Evolutionary conservation across 352 stramenopile species (phyloP), one percentile per base, ranked within the genome.

Genomic region (Phytophthora agathidicida): DNA sequence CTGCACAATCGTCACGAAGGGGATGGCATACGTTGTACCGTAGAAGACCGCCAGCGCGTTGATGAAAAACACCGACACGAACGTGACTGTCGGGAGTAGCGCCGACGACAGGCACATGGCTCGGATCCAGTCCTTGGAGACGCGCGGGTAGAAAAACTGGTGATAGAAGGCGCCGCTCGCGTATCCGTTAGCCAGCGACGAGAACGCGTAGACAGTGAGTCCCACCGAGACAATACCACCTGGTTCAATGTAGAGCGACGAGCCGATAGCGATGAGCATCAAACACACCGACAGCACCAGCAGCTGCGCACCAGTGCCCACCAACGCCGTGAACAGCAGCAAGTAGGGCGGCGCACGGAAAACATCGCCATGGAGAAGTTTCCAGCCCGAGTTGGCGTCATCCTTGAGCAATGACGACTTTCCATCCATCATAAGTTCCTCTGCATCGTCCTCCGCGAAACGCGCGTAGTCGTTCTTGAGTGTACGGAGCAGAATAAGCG

Each of bases 251-350:
- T 99, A 99, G 28, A 99, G 66, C 46, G 84, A 96, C 46, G 94
- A 96, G 10, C 93, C 84, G 31, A 99, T 98, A 19, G 97, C 95
- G 64, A 98, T 98, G 11, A 99, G 64, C 71, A 99, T 98, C 10
- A 99, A 84, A 33, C 88, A 86, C 43, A 97, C 77, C 4, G 93
- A 94, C 11, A 99, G 64, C 45, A 98, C 88, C 19, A 98, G 68
- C 8, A 99, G 71, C 65, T 99, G 97, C 20, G 92, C 96, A 24
- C 97, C 97, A 0, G 96, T 98, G 33, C 97, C 97, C 5, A 99
- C 73, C 11, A 99, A 73, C 9, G 97, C 96, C n/a, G 89, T 93
- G 71, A 99, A 99, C 7, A 99, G 60, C 41, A 97, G 85, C 36
- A 99, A 59, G 45, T 96, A 91, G 1, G 77, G 68, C 5, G 97